Base-by-base conservation (phyloP, 371 early-diverging fungal genomes). In the Funneliformis caledonium region DNA sequence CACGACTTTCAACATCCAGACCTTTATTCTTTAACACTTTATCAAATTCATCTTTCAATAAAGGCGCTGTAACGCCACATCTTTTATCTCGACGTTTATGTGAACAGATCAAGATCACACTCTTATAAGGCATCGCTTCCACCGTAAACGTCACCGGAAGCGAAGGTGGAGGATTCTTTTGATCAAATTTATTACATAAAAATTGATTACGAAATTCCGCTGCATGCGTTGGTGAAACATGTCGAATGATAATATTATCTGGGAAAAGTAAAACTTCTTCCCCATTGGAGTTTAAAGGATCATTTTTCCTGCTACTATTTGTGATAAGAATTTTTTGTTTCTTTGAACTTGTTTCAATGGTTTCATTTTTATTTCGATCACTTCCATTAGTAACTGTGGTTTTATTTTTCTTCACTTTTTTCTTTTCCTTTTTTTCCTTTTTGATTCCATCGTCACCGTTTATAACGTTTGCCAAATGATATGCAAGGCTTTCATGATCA, bases 1-100 rank as follows among this genome's bases (percentile, higher is more conserved):
- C 19, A 56, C 56, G 19, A 64, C 86, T 84, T 1, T 83, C 85
- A n/a, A 48, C 22, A 74, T 90, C 88, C 19, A 87, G 87, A 79
- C 84, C 84, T 42, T 93, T 84, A 68, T 91, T 89, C 37, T 89
- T 84, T 59, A 92, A 80, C 31, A 89, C 86, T 14, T 88, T 86
- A 42, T 88, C 87, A 82, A 95, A 93, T 82, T 93, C 93, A 14
- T 91, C 86, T 8, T 88, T 85, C 48, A 95, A 85, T 70, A 94
- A 85, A 3, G 94, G 93, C 0, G 93, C 95, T 0, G 93, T 89
- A 16, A 94, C 88, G 26, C 94, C 94, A 82, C 95, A 95, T 5
- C 94, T 90, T 85, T 93, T 94, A 82, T 95, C 95, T 72, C 95
- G 87, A 74, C 89, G 89, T 75, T 88, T 88, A 83, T 95, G 95